Percentiles rank a stretch among this genome's conserved stretches.
phyloP scores from a whole-genome alignment of 441 rosid species.

The Eruca vesicaria region DNA sequence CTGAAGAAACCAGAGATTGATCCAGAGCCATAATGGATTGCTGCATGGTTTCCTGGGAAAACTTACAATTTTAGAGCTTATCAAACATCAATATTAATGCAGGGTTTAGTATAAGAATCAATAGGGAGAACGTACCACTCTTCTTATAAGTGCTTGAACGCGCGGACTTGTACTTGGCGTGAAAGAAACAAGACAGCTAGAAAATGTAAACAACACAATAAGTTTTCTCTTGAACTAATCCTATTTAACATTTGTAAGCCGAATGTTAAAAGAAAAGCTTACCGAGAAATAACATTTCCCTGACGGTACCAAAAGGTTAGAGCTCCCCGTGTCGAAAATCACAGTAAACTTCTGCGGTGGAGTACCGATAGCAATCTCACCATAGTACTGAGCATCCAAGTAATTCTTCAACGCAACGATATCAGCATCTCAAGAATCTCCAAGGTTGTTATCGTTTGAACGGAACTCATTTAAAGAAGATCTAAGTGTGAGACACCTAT shows the following conservation, averaged over 20 bases:
- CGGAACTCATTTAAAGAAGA: slow-evolving; percentile 44
- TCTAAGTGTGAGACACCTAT: no score
- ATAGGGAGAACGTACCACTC: slow-evolving; percentile 51
- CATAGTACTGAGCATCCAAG: slow-evolving; percentile 88
- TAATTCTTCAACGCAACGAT: slow-evolving; percentile 63
- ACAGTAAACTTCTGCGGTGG: slow-evolving; percentile 83
- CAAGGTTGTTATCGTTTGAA: slow-evolving; percentile 41
- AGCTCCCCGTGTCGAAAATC: slow-evolving; percentile 89
- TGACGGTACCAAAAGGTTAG: slow-evolving; percentile 88
- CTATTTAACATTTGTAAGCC: background rate
- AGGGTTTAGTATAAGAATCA: background rate
- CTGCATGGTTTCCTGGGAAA: slow-evolving; percentile 63
- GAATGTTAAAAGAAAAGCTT: slow-evolving; percentile 29
- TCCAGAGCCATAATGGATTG: slow-evolving; percentile 83
- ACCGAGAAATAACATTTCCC: slow-evolving; percentile 84
- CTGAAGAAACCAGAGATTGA: slow-evolving; percentile 81
- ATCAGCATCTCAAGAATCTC: slow-evolving; percentile 53
- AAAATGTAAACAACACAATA: background rate
- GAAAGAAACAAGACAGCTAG: slow-evolving; percentile 76
- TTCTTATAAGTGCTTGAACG: slow-evolving; percentile 62
- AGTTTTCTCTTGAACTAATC: background rate
- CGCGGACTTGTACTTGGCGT: slow-evolving; percentile 65
- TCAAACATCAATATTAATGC: background rate
- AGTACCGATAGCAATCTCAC: slow-evolving; percentile 77
- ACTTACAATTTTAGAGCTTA: background rate